Percentiles rank a stretch among this genome's conserved stretches.
Conservation (phyloP, 2,329 filamentous ascomycete genomes). For the Aspergillus sp. region DNA sequence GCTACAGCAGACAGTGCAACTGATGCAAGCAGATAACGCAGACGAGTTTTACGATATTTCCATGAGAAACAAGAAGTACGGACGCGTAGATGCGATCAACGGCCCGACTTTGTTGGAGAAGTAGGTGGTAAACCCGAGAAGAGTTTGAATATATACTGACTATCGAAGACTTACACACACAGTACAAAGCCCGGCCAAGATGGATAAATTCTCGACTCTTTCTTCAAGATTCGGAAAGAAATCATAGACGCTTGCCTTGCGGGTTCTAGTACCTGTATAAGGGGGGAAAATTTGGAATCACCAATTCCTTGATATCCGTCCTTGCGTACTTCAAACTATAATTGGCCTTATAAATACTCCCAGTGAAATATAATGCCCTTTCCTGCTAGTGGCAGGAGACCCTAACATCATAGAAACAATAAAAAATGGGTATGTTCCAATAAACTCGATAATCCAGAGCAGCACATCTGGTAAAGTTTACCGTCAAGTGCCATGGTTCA, state of each 20-base stretch:
- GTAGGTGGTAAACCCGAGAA: conserved; percentile 47
- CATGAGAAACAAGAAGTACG: conserved; percentile 88
- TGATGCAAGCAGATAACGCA: conserved; percentile 84
- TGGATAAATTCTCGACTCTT: conserved; percentile 67
- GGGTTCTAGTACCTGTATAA: not conserved
- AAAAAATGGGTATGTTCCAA: conserved; percentile 4
- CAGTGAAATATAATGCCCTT: not conserved
- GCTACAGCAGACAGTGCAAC: conserved; percentile 83
- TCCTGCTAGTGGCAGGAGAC: not conserved
- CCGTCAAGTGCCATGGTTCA: too few relatives aligned
- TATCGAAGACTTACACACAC: conserved; percentile 61
- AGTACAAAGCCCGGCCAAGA: conserved; percentile 58
- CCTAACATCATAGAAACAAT: not conserved
- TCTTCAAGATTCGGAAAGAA: conserved; percentile 74
- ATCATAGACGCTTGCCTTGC: conserved; percentile 13
- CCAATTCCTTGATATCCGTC: not conserved
- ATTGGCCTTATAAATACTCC: not conserved
- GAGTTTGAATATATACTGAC: conserved; percentile 17
- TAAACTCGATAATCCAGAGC: not conserved
- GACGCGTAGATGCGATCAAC: conserved; percentile 86
- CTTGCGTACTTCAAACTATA: not conserved
- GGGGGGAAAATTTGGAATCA: conserved; percentile 5
- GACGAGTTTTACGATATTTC: conserved; percentile 96
- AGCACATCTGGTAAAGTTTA: not conserved
- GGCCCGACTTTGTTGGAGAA: conserved; percentile 91